A percentile compares a stretch with the other conserved stretches of the same genome.
These are phyloP conservation scores for Pleurotus tuber-regium DNA, from an alignment of 768 basidiomycete species.

Conservation along the genomic window DNA sequence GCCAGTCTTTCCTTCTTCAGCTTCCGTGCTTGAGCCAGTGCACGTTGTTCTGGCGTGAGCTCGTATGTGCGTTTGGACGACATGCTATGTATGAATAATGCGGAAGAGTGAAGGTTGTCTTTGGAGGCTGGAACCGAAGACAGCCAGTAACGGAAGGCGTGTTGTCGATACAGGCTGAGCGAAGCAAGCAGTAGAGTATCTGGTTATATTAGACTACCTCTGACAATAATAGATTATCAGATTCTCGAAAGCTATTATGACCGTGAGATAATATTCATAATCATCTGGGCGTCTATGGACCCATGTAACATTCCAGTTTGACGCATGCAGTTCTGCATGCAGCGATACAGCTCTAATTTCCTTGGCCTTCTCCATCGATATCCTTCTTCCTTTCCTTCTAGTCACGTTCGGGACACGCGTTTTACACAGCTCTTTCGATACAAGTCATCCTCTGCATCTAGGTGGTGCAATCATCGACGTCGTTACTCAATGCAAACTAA, in stretches of 20 bases:
- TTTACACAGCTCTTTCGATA: background rate
- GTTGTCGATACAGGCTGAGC: background rate
- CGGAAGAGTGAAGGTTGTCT: background rate
- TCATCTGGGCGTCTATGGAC: background rate
- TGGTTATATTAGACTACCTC: no score
- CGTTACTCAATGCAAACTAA: conserved; percentile 23
- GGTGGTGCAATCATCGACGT: conserved; percentile 2
- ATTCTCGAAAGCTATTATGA: no score
- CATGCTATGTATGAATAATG: background rate
- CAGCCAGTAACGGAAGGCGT: no score
- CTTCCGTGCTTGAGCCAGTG: conserved; percentile 50
- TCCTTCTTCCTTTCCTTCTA: conserved; percentile 5
- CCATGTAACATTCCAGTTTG: background rate
- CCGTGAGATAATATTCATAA: no score
- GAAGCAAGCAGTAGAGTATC: background rate
- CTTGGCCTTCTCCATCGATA: conserved; percentile 8
- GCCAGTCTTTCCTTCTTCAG: conserved; percentile 36
- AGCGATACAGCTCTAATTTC: background rate
- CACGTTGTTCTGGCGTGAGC: conserved; percentile 55
- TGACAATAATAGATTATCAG: no score
- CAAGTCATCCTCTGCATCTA: conserved; percentile 11
- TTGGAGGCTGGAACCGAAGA: background rate
- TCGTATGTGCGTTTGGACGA: background rate
- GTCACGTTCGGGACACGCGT: background rate
- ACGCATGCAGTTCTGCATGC: conserved; percentile 8